Conservation (phyloP, 352 stramenopile species). For the Phytopythium helicoides region DNA sequence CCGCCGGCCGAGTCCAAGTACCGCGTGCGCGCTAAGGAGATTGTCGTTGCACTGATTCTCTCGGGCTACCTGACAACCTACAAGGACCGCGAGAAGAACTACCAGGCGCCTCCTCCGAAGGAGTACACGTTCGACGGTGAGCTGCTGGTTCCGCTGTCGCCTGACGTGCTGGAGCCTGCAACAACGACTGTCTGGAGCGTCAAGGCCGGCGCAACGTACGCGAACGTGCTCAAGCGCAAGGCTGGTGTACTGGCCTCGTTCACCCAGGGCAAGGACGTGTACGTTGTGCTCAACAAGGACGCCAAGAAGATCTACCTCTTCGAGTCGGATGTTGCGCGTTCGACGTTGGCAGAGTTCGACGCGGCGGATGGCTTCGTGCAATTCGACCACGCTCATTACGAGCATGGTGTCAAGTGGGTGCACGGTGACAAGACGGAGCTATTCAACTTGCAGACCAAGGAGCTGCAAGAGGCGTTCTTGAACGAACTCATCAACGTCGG, state of each 20-base stretch:
- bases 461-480: constrained; percentile 42
- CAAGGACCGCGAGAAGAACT: constrained; percentile 48
- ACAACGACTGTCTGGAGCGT: constrained; percentile 34
- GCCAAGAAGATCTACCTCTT: constrained; percentile 46
- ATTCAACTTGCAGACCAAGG: constrained; percentile 38
- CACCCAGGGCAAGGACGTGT: constrained; percentile 56
- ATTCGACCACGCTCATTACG: constrained; percentile 39
- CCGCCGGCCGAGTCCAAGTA: constrained; percentile 14
- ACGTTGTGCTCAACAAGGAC: constrained; percentile 39
- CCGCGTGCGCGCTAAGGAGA: constrained; percentile 31
- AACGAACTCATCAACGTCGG: constrained; percentile 49
- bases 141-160: constrained; percentile 38
- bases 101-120: constrained; percentile 27
- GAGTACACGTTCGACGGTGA: constrained; percentile 43
- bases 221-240: constrained; percentile 54
- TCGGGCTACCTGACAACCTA: constrained; percentile 34
- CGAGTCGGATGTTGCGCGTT: constrained; percentile 33
- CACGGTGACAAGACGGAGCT: constrained; percentile 40
- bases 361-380: constrained; percentile 35
- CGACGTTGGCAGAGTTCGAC: constrained; percentile 21
- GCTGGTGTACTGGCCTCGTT: constrained; percentile 52
- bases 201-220: constrained; percentile 30
- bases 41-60: constrained; percentile 34
- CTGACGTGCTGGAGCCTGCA: constrained; percentile 31
- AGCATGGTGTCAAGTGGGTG: constrained; percentile 43